Evolutionary conservation across 768 basidiomycete genomes (phyloP), one percentile per base, ranked within the genome.

Genomic region (Collybiopsis luxurians): DNA sequence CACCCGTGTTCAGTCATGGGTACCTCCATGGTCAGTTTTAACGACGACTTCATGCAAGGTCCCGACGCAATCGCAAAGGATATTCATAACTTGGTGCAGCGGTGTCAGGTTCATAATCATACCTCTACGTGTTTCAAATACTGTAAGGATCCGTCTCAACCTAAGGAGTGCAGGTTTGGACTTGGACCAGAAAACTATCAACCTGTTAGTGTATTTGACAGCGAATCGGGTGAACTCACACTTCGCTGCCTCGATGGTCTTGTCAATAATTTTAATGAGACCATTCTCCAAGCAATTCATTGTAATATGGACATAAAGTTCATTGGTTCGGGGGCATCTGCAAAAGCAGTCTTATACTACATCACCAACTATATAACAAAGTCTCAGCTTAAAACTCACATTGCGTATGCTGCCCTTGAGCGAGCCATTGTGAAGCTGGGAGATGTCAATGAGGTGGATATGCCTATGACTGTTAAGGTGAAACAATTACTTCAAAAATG

Each of bases 311-410:
- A 81, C 51, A 75, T 81, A 1, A 76, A 79, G 56, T 77, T 71
- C 43, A 71, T 81, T 13, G 71, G 70, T 0, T 78, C 76, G 0
- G 79, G 79, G 0, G 38, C 62, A 4, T 57, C 69, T 0, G 75
- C 75, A 1, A 79, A 79, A 53, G 77, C 78, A 0, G 58, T 78
- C 0, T 36, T 76, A 3, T 77, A 75, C 54, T 81, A 80, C 49
- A 75, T 80, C 19, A 80, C 79, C 0, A 70, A 81, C 53, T 80
- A 81, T 49, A 79, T 81, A 17, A 73, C 77, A 0, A 81, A 81
- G 53, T 55, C 71, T 0, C 68, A 74, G 40, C 55, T 80, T 10
- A 76, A 76, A 38, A 59, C 70, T 0, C 74, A 80, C 61, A 71
- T 77, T 1, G 72, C 74, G 0, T 77, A 66, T 62, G 69, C 74